Base-by-base conservation (phyloP, 2,329 filamentous ascomycete species). In the Blumeriella jaapii region DNA sequence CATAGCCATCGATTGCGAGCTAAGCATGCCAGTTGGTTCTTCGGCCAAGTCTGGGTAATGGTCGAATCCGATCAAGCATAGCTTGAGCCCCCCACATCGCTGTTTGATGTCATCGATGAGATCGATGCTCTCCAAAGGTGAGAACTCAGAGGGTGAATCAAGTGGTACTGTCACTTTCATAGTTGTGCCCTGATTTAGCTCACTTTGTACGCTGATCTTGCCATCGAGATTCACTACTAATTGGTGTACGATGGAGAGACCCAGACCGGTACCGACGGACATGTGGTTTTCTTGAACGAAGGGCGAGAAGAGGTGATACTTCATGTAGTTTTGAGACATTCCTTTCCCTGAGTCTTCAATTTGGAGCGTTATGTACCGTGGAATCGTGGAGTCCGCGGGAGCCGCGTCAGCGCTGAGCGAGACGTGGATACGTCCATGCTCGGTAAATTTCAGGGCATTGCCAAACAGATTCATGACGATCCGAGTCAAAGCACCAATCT, bases 211-310 rank as follows among this genome's bases (percentile, higher is more conserved):
- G n/a, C 71, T 63, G 25, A 81, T 71, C 6, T 59, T 63, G 0
- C 76, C 77, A 20, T 66, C 62, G 0, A 82, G 59, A n/a, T 70
- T 66, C 20, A 65, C 64, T 5, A 79, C 68, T 12, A 80, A 67
- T 33, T 63, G 60, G 15, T 64, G 64, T 19, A 81, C 74, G 5
- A 81, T 75, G 9, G 68, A 72, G 17, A 81, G 55, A 0, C 76
- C 76, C 0, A 81, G 56, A 0, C 75, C 75, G 1, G 71, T 71
- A 0, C 75, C 75, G 4, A 67, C 65, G 1, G 70, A 64, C 14
- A 80, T 57, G 0, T 64, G 61, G 38, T 77, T 68, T 46, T 80
- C 76, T 41, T 80, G 76, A 0, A 63, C 58, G 44, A 78, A 78
- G 0, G 73, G 71, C 0, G 67, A 68, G 44, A 73, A 80, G 0